These are phyloP conservation scores for Funneliformis caledonium DNA, from an alignment of 371 early-diverging fungal genomes.

Conservation along the genomic window DNA sequence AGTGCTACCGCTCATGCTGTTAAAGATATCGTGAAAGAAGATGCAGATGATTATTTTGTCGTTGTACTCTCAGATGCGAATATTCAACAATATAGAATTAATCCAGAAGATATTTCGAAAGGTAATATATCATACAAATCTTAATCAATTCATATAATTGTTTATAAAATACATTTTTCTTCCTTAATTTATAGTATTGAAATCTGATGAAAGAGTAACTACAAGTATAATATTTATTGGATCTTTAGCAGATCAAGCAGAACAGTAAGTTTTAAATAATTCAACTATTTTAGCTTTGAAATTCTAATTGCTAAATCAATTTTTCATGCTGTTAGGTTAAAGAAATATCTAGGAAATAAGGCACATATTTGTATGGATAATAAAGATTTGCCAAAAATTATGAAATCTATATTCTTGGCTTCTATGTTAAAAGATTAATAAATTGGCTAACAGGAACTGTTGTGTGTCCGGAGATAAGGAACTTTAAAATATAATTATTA, in stretches of 20 bases:
- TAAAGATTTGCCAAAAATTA: slow-evolving; percentile 80
- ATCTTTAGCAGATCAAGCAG: slow-evolving; percentile 67
- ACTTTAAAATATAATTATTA: no score
- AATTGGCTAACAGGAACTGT: background rate
- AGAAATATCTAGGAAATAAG: slow-evolving; percentile 66
- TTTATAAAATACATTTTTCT: background rate
- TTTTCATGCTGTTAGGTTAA: slow-evolving; percentile 52
- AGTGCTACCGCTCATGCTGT: slow-evolving; percentile 72
- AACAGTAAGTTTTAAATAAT: slow-evolving; percentile 52
- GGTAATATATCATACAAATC: slow-evolving; percentile 48
- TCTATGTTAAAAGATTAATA: slow-evolving; percentile 67
- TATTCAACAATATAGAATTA: slow-evolving; percentile 80
- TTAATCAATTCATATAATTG: slow-evolving; percentile 23
- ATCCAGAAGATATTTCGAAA: slow-evolving; percentile 71
- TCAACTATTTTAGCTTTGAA: background rate
- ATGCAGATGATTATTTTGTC: slow-evolving; percentile 82
- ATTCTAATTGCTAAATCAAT: background rate
- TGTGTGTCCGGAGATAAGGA: no score
- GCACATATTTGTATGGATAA: slow-evolving; percentile 75
- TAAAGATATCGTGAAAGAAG: slow-evolving; percentile 73
- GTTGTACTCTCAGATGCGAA: slow-evolving; percentile 87
- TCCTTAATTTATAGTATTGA: slow-evolving; percentile 52
- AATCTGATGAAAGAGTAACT: slow-evolving; percentile 70
- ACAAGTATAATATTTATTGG: slow-evolving; percentile 78
- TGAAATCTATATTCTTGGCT: slow-evolving; percentile 75